Conservation (phyloP, 768 basidiomycete species). For the Calocybe indica region DNA sequence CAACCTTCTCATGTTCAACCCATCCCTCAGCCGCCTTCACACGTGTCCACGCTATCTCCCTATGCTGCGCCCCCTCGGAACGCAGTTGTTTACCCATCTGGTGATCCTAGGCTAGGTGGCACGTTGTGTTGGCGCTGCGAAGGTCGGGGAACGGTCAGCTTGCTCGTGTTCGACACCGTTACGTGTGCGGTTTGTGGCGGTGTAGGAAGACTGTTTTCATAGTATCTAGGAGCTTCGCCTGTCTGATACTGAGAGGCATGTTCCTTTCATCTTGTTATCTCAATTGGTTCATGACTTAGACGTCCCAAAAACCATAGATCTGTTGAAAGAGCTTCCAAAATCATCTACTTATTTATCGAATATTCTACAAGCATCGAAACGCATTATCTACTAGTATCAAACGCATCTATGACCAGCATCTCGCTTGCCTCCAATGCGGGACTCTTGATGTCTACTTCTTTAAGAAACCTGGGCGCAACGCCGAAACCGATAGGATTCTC, state of each 20-base stretch:
- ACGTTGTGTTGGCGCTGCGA: slow-evolving; percentile 57
- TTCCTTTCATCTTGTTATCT: too few species aligned
- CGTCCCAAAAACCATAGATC: too few species aligned
- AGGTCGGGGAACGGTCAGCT: slow-evolving; percentile 46
- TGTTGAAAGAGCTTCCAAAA: too few species aligned
- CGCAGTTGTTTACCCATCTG: slow-evolving; percentile 47
- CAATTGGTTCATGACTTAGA: too few species aligned
- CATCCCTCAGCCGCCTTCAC: neutral
- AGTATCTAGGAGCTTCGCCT: neutral
- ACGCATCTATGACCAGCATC: slow-evolving; percentile 16
- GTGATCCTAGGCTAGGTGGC: slow-evolving; percentile 71
- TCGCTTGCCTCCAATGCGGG: slow-evolving; percentile 16
- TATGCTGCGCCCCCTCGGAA: slow-evolving; percentile 26
- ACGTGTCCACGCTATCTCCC: neutral
- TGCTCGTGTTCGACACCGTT: slow-evolving; percentile 48
- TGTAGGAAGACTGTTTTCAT: slow-evolving; percentile 48
- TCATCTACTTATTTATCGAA: too few species aligned
- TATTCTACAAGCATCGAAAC: too few species aligned
- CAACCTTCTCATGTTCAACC: too few species aligned
- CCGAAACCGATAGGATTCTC: slow-evolving; percentile 23
- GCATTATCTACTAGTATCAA: slow-evolving; percentile 19
- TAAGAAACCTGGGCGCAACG: slow-evolving; percentile 23
- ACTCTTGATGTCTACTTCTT: slow-evolving; percentile 20
- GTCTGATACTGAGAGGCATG: too few species aligned
- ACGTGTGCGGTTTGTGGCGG: slow-evolving; percentile 59